phyloP scores from a whole-genome alignment of 208 protist genomes.

The Crithidia fasciculata region DNA sequence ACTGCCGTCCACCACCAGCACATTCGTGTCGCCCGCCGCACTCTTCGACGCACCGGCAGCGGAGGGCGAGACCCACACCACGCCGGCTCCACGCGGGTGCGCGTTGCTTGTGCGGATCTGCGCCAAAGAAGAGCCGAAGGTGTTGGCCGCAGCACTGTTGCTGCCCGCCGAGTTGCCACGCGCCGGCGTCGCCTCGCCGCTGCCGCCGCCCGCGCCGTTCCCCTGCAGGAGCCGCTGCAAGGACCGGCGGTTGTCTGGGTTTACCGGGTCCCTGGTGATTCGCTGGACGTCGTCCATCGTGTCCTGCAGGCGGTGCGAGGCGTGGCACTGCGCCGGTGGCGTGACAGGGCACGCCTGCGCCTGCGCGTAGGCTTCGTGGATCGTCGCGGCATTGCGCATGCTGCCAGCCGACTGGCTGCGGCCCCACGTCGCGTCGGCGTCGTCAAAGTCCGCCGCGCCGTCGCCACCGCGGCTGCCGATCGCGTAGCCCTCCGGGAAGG shows the following conservation, averaged over 20 bases:
- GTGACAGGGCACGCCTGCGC: slow-evolving; percentile 75
- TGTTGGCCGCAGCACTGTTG: slow-evolving; percentile 21
- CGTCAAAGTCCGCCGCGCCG: background rate
- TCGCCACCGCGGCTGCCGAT: background rate
- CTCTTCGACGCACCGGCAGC: slow-evolving; percentile 1
- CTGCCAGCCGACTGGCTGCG: slow-evolving; percentile 11
- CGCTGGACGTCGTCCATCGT: slow-evolving; percentile 65
- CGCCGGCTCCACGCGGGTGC: slow-evolving; percentile 74
- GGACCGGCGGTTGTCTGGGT: slow-evolving; percentile 49
- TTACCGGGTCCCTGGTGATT: slow-evolving; percentile 71
- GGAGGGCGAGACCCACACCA: slow-evolving; percentile 63
- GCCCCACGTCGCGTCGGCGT: slow-evolving; percentile 10
- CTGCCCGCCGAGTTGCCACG: slow-evolving; percentile 1
- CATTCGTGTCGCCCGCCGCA: slow-evolving; percentile 23
- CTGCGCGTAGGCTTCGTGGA: slow-evolving; percentile 68
- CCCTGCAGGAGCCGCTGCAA: slow-evolving; percentile 44
- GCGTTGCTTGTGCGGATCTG: slow-evolving; percentile 45
- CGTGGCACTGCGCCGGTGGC: slow-evolving; percentile 71
- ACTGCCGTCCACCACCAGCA: slow-evolving; percentile 7
- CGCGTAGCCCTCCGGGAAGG: slow-evolving; percentile 42
- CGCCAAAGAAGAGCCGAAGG: slow-evolving; percentile 54
- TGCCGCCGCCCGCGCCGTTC: slow-evolving; percentile 21
- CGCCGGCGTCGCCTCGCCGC: slow-evolving; percentile 7
- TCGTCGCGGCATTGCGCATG: slow-evolving; percentile 22
- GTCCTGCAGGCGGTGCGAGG: slow-evolving; percentile 81